Evolutionary conservation across 768 basidiomycete species (phyloP), one percentile per base, ranked within the genome.

Genomic region (Lactarius hatsudake): DNA sequence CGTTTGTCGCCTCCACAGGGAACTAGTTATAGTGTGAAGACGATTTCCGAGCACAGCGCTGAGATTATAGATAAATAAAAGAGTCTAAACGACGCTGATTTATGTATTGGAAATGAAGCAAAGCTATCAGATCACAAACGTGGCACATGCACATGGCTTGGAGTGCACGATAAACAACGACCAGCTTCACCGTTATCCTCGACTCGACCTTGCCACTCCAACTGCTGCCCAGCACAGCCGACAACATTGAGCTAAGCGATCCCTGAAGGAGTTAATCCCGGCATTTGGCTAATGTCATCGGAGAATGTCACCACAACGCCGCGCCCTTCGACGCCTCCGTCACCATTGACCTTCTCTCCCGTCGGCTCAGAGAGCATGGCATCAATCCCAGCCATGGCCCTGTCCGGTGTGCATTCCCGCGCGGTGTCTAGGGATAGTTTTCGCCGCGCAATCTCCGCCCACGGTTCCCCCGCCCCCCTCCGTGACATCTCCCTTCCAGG

Each of bases 401-500:
- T 42, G 18, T 40, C 32, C n/a, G 55, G 58, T 30, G 61, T 40
- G 26, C 55, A 30, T 32, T 34, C 54, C 10, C 38, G 48, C 40
- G 38, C 26, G 4, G 34, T 30, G 20, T 51, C 68, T 12, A 61
- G 59, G 30, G 68, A 62, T 15, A 36, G 32, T 13, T 32, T 4
- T 36, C 48, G 61, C 34, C 61, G 61, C 13, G 20, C 66, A 23
- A 18, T 48, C 18, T 45, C 65, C 13, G 4, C 36, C 1, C 68
- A 38, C 5, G 32, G 20, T 10, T 61, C 67, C 8, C 66, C 66
- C n/a, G 26, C 32, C 20, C 45, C 65, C 17, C 23, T 58, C 2
- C 65, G 65, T 20, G 30, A 48, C 18, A 20, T 61, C 10, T 42
- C 68, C 9, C 65, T 62, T 58, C 42, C 61, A 23, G 36, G 20